phyloP scores from a whole-genome alignment of 257 asterid species.

The Ligustrum vulgare region DNA sequence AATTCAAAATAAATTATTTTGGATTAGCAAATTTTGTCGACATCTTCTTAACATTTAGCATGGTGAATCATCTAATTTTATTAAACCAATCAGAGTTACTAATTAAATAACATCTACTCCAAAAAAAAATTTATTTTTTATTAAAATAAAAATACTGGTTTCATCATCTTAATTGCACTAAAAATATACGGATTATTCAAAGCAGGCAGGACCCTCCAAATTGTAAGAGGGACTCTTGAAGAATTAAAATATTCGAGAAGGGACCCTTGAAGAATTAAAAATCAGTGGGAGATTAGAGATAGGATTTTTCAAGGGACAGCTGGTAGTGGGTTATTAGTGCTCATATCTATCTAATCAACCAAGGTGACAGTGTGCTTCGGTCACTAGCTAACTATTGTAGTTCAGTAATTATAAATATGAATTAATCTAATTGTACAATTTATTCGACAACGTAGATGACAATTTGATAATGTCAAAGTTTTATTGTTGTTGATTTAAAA shows the following conservation, averaged over 20 bases:
- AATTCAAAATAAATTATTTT: no score
- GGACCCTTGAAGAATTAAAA: neutral
- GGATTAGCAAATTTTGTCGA: no score
- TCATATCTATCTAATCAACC: conserved; percentile 24
- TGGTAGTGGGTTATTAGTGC: conserved; percentile 43
- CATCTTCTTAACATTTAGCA: neutral
- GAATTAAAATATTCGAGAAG: neutral
- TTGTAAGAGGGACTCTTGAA: neutral
- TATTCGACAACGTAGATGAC: no score
- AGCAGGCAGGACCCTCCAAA: conserved; percentile 17
- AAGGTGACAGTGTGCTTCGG: neutral
- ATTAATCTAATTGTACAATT: no score
- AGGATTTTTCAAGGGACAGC: neutral
- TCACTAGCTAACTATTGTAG: neutral
- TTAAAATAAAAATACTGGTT: no score
- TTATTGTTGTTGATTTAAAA: no score
- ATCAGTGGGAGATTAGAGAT: neutral
- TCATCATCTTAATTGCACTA: no score
- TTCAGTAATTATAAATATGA: no score
- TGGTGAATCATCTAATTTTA: no score
- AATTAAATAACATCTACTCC: neutral
- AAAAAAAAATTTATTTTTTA: no score
- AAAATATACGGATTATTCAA: conserved; percentile 49
- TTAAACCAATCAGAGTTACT: no score
- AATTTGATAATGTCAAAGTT: no score